Conservation (phyloP, 2,329 filamentous ascomycete species). For the Hymenoscyphus infarciens region DNA sequence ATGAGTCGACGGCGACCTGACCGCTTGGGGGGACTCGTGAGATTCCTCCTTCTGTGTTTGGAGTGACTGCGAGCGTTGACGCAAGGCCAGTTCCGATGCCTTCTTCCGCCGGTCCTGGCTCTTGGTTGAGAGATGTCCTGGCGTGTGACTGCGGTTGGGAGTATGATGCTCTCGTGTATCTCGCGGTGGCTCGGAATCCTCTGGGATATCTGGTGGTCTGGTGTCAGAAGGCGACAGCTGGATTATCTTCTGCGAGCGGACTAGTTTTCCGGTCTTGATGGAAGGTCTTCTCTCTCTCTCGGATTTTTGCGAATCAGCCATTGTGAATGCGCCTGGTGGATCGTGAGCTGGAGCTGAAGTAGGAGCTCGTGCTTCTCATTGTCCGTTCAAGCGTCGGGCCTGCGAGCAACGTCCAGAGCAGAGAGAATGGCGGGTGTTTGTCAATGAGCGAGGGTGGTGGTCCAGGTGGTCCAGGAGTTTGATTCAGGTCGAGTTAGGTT, state of each 20-base stretch:
- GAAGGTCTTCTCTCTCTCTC: slow-evolving; percentile 35
- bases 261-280: slow-evolving; percentile 41
- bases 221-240: slow-evolving; percentile 37
- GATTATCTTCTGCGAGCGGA: slow-evolving; percentile 53
- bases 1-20: slow-evolving; percentile 22
- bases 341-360: slow-evolving; percentile 22
- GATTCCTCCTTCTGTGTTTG: slow-evolving; percentile 24
- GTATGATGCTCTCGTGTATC: slow-evolving; percentile 34
- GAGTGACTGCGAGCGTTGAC: slow-evolving; percentile 36
- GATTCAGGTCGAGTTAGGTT: not conserved
- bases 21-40: slow-evolving; percentile 23
- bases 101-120: slow-evolving; percentile 41
- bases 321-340: slow-evolving; percentile 29
- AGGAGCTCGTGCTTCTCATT: slow-evolving; percentile 27
- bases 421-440: slow-evolving; percentile 6
- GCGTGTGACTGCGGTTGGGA: slow-evolving; percentile 56
- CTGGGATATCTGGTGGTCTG: slow-evolving; percentile 35
- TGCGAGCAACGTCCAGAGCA: not conserved
- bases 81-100: slow-evolving; percentile 30
- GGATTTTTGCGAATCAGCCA: slow-evolving; percentile 34
- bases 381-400: slow-evolving; percentile 20
- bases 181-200: slow-evolving; percentile 36
- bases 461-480: slow-evolving; percentile 15
- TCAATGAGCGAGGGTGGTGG: slow-evolving; percentile 5
- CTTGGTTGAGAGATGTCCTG: slow-evolving; percentile 57